Percentiles rank a stretch among this genome's conserved stretches.
Evolutionary conservation across 2,329 filamentous ascomycete species (phyloP).

Genomic region (Mycosphaerella arachidis): DNA sequence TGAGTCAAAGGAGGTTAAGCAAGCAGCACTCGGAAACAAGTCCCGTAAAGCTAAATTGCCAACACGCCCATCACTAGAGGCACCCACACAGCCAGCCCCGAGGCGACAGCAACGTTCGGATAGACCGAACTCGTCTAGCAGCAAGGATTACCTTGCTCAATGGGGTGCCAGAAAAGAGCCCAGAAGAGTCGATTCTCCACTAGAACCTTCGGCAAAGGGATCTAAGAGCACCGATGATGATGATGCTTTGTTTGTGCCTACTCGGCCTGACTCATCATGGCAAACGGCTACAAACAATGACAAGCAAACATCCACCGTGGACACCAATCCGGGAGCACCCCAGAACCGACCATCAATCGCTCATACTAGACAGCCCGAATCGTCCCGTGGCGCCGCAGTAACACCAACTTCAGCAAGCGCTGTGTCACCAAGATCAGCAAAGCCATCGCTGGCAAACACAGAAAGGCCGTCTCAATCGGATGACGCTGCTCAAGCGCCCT

Average conservation of each 20-base stretch:
- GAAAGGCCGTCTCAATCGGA: background rate
- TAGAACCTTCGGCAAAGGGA: background rate
- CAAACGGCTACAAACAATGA: background rate
- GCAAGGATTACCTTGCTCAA: background rate
- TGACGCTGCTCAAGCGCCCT: background rate
- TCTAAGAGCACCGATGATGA: background rate
- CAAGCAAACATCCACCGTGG: background rate
- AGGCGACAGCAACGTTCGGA: background rate
- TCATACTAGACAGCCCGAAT: background rate
- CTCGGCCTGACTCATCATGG: background rate
- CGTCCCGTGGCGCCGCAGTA: background rate
- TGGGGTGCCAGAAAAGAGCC: constrained; percentile 1
- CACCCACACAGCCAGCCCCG: background rate
- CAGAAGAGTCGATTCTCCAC: background rate
- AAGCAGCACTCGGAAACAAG: background rate
- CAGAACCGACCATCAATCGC: background rate
- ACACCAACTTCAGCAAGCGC: background rate
- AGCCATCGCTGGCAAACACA: background rate
- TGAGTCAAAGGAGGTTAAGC: background rate
- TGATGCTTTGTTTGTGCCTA: background rate
- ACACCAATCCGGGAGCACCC: background rate
- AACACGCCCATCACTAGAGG: background rate
- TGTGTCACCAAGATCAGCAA: background rate
- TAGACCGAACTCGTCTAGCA: background rate
- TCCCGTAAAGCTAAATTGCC: background rate